Evolutionary conservation across 129 eudicot species (phyloP).

Genomic region (Saussurea involucrata): DNA sequence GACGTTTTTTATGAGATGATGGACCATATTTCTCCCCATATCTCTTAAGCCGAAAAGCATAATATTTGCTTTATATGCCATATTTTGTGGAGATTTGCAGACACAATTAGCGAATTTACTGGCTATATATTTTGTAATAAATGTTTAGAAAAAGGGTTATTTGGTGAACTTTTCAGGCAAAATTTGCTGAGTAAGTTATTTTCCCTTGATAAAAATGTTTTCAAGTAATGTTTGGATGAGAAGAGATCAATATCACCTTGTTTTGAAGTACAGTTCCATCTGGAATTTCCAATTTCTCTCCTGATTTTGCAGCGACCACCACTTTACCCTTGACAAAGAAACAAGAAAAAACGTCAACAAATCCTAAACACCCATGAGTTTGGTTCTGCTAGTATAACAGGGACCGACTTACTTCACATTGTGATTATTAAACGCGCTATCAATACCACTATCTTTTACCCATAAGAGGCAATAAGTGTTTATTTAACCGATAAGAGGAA

Average conservation of each 20-base stretch:
- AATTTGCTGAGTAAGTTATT: too few relatives aligned
- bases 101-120: too few relatives aligned
- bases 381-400: not conserved
- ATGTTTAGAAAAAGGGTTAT: not conserved
- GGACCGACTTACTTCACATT: too few relatives aligned
- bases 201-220: not conserved
- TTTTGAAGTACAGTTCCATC: slow-evolving; percentile 57
- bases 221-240: not conserved
- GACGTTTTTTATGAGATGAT: not conserved
- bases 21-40: not conserved
- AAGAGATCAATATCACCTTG: slow-evolving; percentile 44
- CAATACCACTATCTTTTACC: not conserved
- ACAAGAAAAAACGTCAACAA: not conserved
- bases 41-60: not conserved
- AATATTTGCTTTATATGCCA: not conserved
- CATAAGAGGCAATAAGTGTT: not conserved
- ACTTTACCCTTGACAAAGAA: slow-evolving; percentile 58
- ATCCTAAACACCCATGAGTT: not conserved
- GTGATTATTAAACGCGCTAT: not conserved
- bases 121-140: too few relatives aligned
- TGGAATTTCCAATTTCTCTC: slow-evolving; percentile 69
- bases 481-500: not conserved
- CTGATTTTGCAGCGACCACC: slow-evolving; percentile 58
- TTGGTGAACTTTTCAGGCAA: not conserved
- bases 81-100: too few relatives aligned